A percentile compares a stretch with the other conserved stretches of the same genome.
phyloP scores from a whole-genome alignment of 106 monocot genomes.

The Acorus calamus region DNA sequence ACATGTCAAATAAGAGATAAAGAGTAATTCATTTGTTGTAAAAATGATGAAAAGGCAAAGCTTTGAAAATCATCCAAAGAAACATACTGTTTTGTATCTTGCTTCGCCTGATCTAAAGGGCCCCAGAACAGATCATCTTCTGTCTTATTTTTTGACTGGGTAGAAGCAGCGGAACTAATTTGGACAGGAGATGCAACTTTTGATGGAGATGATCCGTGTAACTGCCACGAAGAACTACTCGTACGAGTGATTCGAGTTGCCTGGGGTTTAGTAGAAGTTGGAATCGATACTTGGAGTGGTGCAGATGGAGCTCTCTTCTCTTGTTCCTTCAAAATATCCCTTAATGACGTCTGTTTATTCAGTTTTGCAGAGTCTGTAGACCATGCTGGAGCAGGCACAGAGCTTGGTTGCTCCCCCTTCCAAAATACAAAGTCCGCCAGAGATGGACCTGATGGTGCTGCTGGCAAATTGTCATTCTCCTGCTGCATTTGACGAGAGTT shows the following conservation, averaged over 20 bases:
- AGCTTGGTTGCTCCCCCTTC: conserved; percentile 60
- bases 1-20: too few species aligned
- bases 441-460: conserved; percentile 67
- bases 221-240: conserved; percentile 42
- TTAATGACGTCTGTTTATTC: conserved; percentile 56
- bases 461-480: conserved; percentile 47
- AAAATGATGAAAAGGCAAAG: neutral
- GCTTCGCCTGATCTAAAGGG: conserved; percentile 54
- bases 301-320: conserved; percentile 35
- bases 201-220: conserved; percentile 62
- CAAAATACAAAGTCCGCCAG: conserved; percentile 87
- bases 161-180: conserved; percentile 19
- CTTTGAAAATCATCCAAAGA: neutral
- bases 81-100: conserved; percentile 50
- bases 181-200: conserved; percentile 35
- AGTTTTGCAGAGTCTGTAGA: conserved; percentile 46
- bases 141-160: conserved; percentile 32
- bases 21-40: too few species aligned
- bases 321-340: conserved; percentile 81
- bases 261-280: conserved; percentile 31
- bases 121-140: conserved; percentile 99
- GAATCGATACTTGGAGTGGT: conserved; percentile 31
- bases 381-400: conserved; percentile 61
- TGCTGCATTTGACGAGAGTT: conserved; percentile 26
- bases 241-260: conserved; percentile 22